Evolutionary conservation across 192 early-diverging fungal species (phyloP).

Genomic region (Helicostylum pulchrum): DNA sequence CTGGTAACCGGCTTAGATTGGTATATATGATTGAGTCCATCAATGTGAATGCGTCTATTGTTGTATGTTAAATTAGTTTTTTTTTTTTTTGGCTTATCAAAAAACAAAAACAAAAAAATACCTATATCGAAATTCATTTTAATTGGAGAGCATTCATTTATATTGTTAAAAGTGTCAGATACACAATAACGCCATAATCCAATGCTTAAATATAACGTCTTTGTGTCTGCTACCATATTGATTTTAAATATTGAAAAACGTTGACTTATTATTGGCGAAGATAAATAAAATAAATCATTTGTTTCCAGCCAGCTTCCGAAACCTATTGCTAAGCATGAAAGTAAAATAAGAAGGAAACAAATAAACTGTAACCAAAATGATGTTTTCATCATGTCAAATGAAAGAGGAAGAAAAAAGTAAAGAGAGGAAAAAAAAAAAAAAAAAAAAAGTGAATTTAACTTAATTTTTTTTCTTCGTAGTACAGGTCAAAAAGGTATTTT

Average conservation of each 20-base stretch:
- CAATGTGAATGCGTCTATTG: too few relatives aligned
- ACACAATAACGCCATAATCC: constrained; percentile 18
- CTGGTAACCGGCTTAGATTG: too few relatives aligned
- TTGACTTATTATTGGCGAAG: neutral
- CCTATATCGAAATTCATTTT: constrained; percentile 17
- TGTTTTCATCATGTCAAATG: neutral
- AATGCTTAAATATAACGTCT: neutral
- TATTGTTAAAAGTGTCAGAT: neutral
- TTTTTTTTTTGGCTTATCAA: neutral
- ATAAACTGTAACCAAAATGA: constrained; percentile 4
- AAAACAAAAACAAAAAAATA: neutral
- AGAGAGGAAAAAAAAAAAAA: constrained; percentile 4
- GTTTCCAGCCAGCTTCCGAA: constrained; percentile 15
- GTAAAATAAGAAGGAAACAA: constrained; percentile 12
- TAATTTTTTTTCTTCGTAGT: too few relatives aligned
- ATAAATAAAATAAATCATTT: neutral
- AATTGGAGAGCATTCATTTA: constrained; percentile 1
- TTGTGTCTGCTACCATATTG: neutral
- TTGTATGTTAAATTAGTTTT: neutral
- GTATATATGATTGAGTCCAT: too few relatives aligned
- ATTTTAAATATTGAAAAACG: constrained; percentile 9
- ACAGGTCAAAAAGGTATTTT: too few relatives aligned
- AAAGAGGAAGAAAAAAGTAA: neutral
- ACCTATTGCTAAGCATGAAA: constrained; percentile 7
- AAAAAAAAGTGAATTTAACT: constrained; percentile 2